Base-by-base conservation (phyloP, 176 grass and related monocot genomes). In the Typha latifolia region DNA sequence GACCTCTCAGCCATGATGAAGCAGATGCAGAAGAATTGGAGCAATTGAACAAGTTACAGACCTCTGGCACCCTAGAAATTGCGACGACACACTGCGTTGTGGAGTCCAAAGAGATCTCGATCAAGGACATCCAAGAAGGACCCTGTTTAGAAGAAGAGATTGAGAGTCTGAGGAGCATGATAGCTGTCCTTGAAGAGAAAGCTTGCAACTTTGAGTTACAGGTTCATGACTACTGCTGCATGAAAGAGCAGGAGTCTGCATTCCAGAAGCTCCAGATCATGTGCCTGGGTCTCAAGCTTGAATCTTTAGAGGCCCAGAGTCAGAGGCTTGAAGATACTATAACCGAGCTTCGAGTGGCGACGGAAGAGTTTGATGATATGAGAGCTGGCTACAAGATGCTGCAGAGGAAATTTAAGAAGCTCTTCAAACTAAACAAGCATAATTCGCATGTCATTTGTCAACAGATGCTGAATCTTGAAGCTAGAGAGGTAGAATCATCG, bases 241-340 rank as follows among this genome's bases (percentile, higher is more conserved):
- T 80, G 64, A 84, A 84, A 74, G 90, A 86, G 32, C 72, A 93
- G 55, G 94, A 92, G 32, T 89, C 81, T 9, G 51, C 64, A 14
- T 83, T 82, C 48, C 88, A 90, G 78, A 99, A 92, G 84, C 86
- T 97, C 67, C 89, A 97, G 72, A 90, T 93, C 62, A 87, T 93
- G 89, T 90, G 81, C 64, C 13, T 97, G 78, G 89, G 85, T 5
- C 78, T 87, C 81, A 92, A 97, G 79, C 78, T 84, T 19, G 89
- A 93, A 83, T 75, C 70, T 64, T 62, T 90, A 49, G 85, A 96
- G 70, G 63, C 81, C 12, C 74, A 75, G 49, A 92, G 79, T 70
- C 93, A 82, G 74, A 80, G 75, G 74, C 78, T 89, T 4, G 93
- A 89, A 26, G 74, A 76, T 0, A 55, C 72, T 0, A 74, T 80